Base-by-base conservation (phyloP, 306 rosid genomes). In the Medicago ruthenica region DNA sequence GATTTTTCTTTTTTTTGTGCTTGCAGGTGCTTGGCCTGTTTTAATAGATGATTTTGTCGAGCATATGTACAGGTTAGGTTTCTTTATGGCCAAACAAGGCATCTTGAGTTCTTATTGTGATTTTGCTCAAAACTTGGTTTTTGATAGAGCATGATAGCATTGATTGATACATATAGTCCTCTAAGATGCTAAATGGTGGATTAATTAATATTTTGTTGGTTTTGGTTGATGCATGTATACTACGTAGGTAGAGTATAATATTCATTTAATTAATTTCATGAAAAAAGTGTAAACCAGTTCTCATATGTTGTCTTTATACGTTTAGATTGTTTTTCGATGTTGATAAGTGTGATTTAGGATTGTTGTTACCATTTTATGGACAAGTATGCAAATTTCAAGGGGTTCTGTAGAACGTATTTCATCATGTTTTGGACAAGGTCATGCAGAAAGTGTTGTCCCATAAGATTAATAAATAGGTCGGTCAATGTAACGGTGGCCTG, bases 1-100 rank as follows among this genome's bases (percentile, higher is more conserved):
- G 21, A 27, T 27, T 3, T 8, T 16, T 50, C n/a, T n/a, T 36
- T 3, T 4, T 58, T 16, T 24, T 62, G 62, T 59, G 22, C 73
- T 85, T 74, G 75, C 88, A 96, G 99, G 99, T 84, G 99, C 99
- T 80, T 96, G 99, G 99, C 99, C 99, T 27, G 92, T 96, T 80
- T 81, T 96, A 71, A 85, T 96, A 65, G 99, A 96, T 87, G 99
- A 96, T 66, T 96, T 96, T 22, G 98, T 96, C 2, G 98, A 96
- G 84, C 96, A 92, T 39, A 89, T 92, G 96, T 88, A 92, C 96
- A 96, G 99, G 99, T 96, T 80, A 59, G 88, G 66, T 83, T 75
- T 81, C 79, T 83, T 45, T 78, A 18, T 81, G 47, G 67, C 58
- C 14, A 61, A 22, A 41, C 31, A 48, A 53, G 45, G 66, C 50